Evolutionary conservation across 768 basidiomycete genomes (phyloP), one percentile per base, ranked within the genome.

Genomic region (Cubamyces lactineus): DNA sequence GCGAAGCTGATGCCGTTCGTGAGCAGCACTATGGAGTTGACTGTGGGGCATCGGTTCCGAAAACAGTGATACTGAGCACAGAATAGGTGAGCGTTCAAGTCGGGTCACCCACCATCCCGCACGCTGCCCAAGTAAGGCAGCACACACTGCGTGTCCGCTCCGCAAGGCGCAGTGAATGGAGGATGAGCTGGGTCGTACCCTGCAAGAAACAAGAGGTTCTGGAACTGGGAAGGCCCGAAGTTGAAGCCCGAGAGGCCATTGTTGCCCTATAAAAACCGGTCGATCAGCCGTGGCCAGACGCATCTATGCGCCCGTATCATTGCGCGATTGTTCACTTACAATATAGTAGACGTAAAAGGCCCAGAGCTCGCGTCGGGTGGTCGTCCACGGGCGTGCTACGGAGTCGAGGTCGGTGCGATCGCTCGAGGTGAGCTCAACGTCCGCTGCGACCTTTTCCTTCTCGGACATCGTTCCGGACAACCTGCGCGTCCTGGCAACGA

Each of bases 1-100:
- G 88, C 88, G 68, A 91, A 91, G 62, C 86, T 87, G 46, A 92
- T 85, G 3, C 91, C 90, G 66, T 92, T 92, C 8, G 89, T 91
- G 57, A 91, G 78, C 24, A 91, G 79, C 5, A 91, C 87, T 63
- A 91, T 89, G 2, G 89, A 88, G 67, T 89, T 92, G 58, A 89
- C 87, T 89, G 67, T 26, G 26, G 28, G 15, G 23, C 16, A 28
- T 5, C 17, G 3, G 48, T 49, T 49, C n/a, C 13, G 48, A 3
- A 16, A 15, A 26, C 23, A 28, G 19, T 16, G 13, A 16, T 6
- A 34, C 11, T 17, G 23, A 19, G 48, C 11, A 45, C 38, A 21
- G 19, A 13, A 19, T 26, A 2, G 0, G 40, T 34, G 11, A 53
- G n/a, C n/a, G 34, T 34, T 34, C 6, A 34, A 34, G 34, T 34